phyloP scores from a whole-genome alignment of 2,329 filamentous ascomycete species.

The Botrytis deweyae region DNA sequence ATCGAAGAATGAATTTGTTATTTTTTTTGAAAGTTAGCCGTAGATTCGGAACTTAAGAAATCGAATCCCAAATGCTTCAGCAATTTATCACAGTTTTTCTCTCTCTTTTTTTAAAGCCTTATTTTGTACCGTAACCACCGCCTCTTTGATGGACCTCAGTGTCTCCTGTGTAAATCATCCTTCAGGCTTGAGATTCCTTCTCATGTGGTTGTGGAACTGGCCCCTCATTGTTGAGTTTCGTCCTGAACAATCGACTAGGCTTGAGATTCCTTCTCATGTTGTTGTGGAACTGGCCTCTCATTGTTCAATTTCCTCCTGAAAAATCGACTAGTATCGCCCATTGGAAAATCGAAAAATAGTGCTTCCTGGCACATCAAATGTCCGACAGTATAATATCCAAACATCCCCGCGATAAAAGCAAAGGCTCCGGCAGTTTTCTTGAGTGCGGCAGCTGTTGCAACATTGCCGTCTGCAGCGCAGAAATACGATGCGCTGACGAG shows the following conservation, averaged over 20 bases:
- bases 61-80: neutral
- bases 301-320: slow-evolving; percentile 41
- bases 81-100: neutral
- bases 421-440: neutral
- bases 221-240: slow-evolving; percentile 29
- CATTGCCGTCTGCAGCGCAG: slow-evolving; percentile 45
- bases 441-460: slow-evolving; percentile 39
- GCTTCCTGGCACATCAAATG: slow-evolving; percentile 45
- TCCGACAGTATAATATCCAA: slow-evolving; percentile 48
- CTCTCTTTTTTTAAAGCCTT: neutral
- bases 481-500: slow-evolving; percentile 48
- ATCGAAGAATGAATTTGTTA: no score
- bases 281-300: neutral
- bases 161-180: no score
- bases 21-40: no score
- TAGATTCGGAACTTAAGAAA: neutral
- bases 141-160: neutral
- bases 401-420: slow-evolving; percentile 42
- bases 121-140: neutral
- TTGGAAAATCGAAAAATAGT: slow-evolving; percentile 42
- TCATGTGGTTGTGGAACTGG: neutral
- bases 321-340: slow-evolving; percentile 45
- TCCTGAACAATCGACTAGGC: slow-evolving; percentile 42
- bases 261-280: neutral
- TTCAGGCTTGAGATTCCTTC: neutral